These are phyloP conservation scores for Cercospora sp. DNA, from an alignment of 2,329 filamentous ascomycete species.

Conservation along the genomic window DNA sequence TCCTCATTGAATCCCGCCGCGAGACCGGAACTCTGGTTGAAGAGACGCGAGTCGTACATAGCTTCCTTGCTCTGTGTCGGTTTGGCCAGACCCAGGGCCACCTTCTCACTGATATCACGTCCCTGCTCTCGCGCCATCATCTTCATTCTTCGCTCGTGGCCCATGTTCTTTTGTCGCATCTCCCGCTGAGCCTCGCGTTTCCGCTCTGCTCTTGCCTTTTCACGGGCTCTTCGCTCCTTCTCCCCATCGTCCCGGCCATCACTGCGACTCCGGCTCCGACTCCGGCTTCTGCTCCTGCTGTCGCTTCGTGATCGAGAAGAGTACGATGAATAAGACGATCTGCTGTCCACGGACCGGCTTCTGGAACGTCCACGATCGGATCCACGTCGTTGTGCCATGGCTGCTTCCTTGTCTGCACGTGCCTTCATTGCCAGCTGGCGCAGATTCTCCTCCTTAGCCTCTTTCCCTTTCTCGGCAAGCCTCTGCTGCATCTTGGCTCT, in stretches of 20 bases:
- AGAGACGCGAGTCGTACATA: constrained; percentile 95
- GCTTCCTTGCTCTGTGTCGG: constrained; percentile 87
- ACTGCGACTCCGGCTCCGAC: constrained; percentile 11
- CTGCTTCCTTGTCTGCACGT: constrained; percentile 64
- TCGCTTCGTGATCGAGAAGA: constrained; percentile 36
- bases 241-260: constrained; percentile 61
- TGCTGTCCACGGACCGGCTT: constrained; percentile 33
- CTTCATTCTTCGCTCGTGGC: constrained; percentile 84
- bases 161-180: constrained; percentile 91
- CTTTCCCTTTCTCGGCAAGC: constrained; percentile 93
- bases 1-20: constrained; percentile 92
- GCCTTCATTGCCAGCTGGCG: constrained; percentile 87
- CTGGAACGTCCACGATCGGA: constrained; percentile 34
- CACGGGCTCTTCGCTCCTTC: constrained; percentile 61
- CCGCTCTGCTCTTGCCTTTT: constrained; percentile 73
- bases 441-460: constrained; percentile 88
- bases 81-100: constrained; percentile 90
- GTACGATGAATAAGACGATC: constrained; percentile 44
- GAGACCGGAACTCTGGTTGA: constrained; percentile 92
- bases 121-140: constrained; percentile 94
- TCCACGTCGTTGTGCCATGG: constrained; percentile 50
- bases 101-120: constrained; percentile 95
- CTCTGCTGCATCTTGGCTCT: constrained; percentile 93
- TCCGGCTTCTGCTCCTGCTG: constrained; percentile 27
- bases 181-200: constrained; percentile 84